phyloP scores from a whole-genome alignment of 176 grass and related monocot genomes.

The Thalia dealbata region DNA sequence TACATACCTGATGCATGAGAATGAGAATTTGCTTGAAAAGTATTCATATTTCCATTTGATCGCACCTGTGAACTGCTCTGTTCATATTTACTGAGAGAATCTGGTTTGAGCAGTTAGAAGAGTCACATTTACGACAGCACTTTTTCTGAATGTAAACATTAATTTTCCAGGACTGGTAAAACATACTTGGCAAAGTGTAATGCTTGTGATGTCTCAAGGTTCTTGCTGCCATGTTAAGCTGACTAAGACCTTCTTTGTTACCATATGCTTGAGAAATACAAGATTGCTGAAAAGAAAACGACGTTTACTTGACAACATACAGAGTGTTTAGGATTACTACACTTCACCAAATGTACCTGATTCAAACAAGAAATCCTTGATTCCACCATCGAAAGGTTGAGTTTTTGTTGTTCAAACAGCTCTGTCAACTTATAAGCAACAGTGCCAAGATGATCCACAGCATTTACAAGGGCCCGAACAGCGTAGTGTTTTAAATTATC shows the following conservation, averaged over 20 bases:
- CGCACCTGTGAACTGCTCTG: slow-evolving; percentile 39
- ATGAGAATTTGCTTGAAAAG: slow-evolving; percentile 28
- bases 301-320: background rate
- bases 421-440: slow-evolving; percentile 85
- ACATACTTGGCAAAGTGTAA: slow-evolving; percentile 77
- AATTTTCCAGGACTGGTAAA: background rate
- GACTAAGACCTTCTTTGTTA: slow-evolving; percentile 84
- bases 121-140: slow-evolving; percentile 16
- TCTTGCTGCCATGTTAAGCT: slow-evolving; percentile 53
- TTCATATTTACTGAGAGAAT: slow-evolving; percentile 34
- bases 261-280: slow-evolving; percentile 78
- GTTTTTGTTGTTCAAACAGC: slow-evolving; percentile 71
- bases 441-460: slow-evolving; percentile 89
- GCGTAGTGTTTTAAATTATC: slow-evolving; percentile 93
- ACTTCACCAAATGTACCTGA: slow-evolving; percentile 42
- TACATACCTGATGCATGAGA: slow-evolving; percentile 57
- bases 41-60: slow-evolving; percentile 36
- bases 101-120: slow-evolving; percentile 29
- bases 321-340: background rate
- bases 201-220: slow-evolving; percentile 66
- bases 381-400: slow-evolving; percentile 54
- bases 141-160: background rate
- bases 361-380: slow-evolving; percentile 61
- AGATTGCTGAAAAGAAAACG: slow-evolving; percentile 40
- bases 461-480: slow-evolving; percentile 84